Evolutionary conservation across 2,329 filamentous ascomycete genomes (phyloP), one percentile per base, ranked within the genome.

Genomic region (Paraphaeosphaeria sporulosa): DNA sequence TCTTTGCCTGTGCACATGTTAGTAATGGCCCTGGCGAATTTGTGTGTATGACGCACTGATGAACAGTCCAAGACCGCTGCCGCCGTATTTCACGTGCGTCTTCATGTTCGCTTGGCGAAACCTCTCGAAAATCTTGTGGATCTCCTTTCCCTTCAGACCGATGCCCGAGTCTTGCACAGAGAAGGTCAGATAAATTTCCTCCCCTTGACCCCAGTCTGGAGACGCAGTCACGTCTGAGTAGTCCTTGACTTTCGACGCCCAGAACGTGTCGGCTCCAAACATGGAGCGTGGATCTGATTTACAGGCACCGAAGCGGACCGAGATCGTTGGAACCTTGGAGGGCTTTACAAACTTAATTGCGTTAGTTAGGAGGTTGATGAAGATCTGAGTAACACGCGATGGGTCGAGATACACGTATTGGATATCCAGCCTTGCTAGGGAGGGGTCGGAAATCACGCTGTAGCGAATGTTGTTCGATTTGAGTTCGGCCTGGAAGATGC

Each of bases 321-420:
- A 74, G 53, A 83, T 78, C 13, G 65, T 66, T 0, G 78, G 76
- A 3, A 64, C 62, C 2, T 70, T 52, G 1, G 73, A 71, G 23
- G 75, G 67, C 42, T 80, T 77, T 0, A 81, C 81, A 53, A 79
- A 80, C 30, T 79, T 79, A 64, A 80, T 76, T 1, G 73, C 74
- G 40, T 80, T 79, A 1, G 90, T 93, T 19, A 94, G 80, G 3
- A 94, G 80, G 69, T 94, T 94, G 10, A 90, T 92, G 48, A 94
- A 87, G 60, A 96, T 93, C 71, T 96, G 93, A 0, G 81, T 76
- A 10, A 82, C 67, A 23, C 80, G 72, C 36, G 75, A 79, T 0
- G 79, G 77, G 59, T 83, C 81, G 0, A 82, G 64, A 21, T 78
- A 71, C 3, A 82, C 69, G 60, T 78, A 73, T 21, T 79, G 75